A percentile compares a stretch with the other conserved stretches of the same genome.
phyloP scores from a whole-genome alignment of 1,284 basidiomycete species.

The Ceratobasidium sp. region DNA sequence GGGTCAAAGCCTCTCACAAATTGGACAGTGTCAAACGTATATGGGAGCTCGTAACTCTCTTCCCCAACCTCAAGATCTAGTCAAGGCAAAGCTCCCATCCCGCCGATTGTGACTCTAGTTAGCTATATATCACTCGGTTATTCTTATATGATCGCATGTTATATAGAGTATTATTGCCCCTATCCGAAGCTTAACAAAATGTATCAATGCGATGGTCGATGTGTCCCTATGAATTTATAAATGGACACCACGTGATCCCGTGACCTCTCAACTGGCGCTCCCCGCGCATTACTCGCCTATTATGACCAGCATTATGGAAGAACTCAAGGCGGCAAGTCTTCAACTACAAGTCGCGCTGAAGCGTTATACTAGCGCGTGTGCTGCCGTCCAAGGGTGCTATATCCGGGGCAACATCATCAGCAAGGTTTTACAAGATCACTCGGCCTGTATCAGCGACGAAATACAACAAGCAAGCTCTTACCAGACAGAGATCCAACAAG shows the following conservation, averaged over 20 bases:
- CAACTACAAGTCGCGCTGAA: not conserved
- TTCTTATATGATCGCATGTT: not conserved
- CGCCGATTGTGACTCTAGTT: not conserved
- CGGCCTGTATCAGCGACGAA: not conserved
- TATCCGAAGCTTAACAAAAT: not conserved
- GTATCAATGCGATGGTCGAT: too few species aligned
- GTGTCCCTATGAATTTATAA: too few species aligned
- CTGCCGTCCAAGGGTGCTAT: not conserved
- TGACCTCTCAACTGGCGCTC: too few species aligned
- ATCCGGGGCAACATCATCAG: not conserved
- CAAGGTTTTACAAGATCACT: not conserved
- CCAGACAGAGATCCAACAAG: not conserved
- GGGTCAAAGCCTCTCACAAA: slow-evolving; percentile 69
- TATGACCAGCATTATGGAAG: not conserved
- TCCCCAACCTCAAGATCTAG: slow-evolving; percentile 17
- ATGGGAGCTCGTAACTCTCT: slow-evolving; percentile 43
- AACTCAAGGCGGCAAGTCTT: not conserved
- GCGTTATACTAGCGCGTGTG: not conserved
- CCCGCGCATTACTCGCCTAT: too few species aligned
- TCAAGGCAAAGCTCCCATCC: not conserved
- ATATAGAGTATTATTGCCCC: not conserved
- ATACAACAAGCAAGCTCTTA: not conserved
- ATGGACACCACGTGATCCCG: too few species aligned
- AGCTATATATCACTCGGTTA: not conserved
- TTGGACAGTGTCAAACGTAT: slow-evolving; percentile 55